A percentile compares a stretch with the other conserved stretches of the same genome.
Evolutionary conservation across 1,284 basidiomycete genomes (phyloP).

Genomic region (Ustilago esculenta): DNA sequence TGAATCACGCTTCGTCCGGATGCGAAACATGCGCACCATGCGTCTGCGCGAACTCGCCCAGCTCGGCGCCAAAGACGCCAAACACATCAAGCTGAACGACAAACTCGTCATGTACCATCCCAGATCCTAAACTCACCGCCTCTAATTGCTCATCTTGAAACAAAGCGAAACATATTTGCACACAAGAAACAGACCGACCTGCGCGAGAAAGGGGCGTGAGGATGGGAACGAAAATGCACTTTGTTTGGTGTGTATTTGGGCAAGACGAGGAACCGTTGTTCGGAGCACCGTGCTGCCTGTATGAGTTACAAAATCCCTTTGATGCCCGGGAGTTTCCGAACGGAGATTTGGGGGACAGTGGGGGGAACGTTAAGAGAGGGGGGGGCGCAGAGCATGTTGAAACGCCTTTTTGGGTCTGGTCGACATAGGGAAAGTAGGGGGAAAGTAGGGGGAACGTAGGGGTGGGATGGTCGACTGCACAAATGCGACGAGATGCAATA

Average conservation of each 20-base stretch:
- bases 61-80: constrained; percentile 45
- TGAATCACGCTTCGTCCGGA: constrained; percentile 40
- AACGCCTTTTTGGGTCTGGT: constrained; percentile 47
- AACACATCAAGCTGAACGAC: constrained; percentile 11
- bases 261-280: no score
- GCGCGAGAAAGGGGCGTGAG: no score
- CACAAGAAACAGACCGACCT: no score
- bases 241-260: constrained; percentile 8
- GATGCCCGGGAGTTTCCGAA: neutral
- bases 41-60: constrained; percentile 52
- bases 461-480: no score
- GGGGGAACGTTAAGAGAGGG: neutral
- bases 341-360: neutral
- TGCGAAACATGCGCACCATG: constrained; percentile 37
- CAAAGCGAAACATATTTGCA: no score
- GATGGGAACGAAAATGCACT: constrained; percentile 21
- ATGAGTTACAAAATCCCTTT: constrained; percentile 44
- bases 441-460: constrained; percentile 2
- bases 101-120: constrained; percentile 37
- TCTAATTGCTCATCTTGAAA: no score
- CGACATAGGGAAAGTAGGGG: neutral
- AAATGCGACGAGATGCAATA: no score
- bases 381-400: no score
- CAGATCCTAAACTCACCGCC: constrained; percentile 5
- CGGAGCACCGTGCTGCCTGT: neutral